These are phyloP conservation scores for Herpotrichia juniperi DNA, from an alignment of 2,329 filamentous ascomycete species.

Conservation along the genomic window DNA sequence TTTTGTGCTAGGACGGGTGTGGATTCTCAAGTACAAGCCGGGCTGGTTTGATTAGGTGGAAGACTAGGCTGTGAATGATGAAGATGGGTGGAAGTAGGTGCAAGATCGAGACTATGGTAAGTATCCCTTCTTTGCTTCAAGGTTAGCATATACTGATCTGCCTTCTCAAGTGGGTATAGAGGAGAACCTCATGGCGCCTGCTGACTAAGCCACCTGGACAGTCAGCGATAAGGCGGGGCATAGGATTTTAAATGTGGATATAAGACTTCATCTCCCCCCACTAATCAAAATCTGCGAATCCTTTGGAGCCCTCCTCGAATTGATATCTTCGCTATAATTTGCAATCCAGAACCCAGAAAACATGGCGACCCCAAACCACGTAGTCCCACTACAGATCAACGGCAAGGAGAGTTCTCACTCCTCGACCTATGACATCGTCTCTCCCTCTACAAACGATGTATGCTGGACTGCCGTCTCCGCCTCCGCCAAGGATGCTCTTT, in stretches of 20 bases:
- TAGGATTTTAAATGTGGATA: too few relatives aligned
- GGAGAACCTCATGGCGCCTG: not conserved
- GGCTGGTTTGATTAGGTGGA: constrained; percentile 17
- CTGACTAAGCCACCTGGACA: too few relatives aligned
- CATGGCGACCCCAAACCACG: not conserved
- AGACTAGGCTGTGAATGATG: too few relatives aligned
- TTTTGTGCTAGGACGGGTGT: constrained; percentile 23
- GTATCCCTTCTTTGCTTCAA: not conserved
- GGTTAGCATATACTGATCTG: not conserved
- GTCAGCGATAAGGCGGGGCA: not conserved
- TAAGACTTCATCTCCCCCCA: too few relatives aligned
- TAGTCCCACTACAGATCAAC: constrained; percentile 50
- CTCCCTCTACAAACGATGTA: constrained; percentile 59
- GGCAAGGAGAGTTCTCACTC: constrained; percentile 50
- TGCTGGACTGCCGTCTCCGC: constrained; percentile 60
- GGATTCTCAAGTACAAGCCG: constrained; percentile 16
- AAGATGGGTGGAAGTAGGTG: too few relatives aligned
- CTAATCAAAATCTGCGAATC: too few relatives aligned
- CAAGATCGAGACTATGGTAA: too few relatives aligned
- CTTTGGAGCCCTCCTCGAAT: too few relatives aligned
- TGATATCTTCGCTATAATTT: too few relatives aligned
- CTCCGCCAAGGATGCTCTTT: constrained; percentile 58
- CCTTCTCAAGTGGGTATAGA: not conserved
- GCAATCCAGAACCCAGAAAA: too few relatives aligned
- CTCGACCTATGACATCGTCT: constrained; percentile 47